Evolutionary conservation across 1,284 basidiomycete genomes (phyloP).

Genomic region (Ganoderma lingzhi): DNA sequence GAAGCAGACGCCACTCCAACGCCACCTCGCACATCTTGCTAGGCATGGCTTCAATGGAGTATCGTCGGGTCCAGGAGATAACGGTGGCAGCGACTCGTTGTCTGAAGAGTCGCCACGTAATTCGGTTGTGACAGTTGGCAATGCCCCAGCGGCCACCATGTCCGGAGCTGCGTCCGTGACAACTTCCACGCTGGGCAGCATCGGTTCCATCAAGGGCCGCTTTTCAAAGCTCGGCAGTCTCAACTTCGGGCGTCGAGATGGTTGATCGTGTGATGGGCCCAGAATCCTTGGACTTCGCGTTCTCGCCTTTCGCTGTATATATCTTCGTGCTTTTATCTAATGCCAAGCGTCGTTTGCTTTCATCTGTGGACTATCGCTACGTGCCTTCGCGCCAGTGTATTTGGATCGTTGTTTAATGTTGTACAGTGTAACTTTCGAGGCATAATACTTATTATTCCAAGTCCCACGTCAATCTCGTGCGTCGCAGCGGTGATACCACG

Average conservation of each 20-base stretch:
- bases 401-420: slow-evolving; percentile 39
- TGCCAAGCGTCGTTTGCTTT: slow-evolving; percentile 20
- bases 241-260: slow-evolving; percentile 67
- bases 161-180: slow-evolving; percentile 44
- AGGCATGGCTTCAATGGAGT: slow-evolving; percentile 83
- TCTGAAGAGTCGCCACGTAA: slow-evolving; percentile 72
- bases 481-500: neutral
- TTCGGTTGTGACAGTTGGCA: slow-evolving; percentile 70
- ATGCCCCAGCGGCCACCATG: slow-evolving; percentile 38
- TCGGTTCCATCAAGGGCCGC: slow-evolving; percentile 54
- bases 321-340: slow-evolving; percentile 18
- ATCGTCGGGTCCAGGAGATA: slow-evolving; percentile 73
- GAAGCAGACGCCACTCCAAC: slow-evolving; percentile 79
- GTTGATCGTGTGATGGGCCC: slow-evolving; percentile 33
- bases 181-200: slow-evolving; percentile 46
- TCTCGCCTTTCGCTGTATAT: slow-evolving; percentile 4
- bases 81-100: slow-evolving; percentile 61
- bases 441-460: slow-evolving; percentile 23
- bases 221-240: slow-evolving; percentile 79
- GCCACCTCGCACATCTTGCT: slow-evolving; percentile 79
- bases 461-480: neutral
- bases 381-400: slow-evolving; percentile 34
- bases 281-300: slow-evolving; percentile 11
- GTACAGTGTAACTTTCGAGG: slow-evolving; percentile 38
- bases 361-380: slow-evolving; percentile 12